Evolutionary conservation across 345 rosid species (phyloP), one percentile per base, ranked within the genome.

Genomic region (Citrus inodora): DNA sequence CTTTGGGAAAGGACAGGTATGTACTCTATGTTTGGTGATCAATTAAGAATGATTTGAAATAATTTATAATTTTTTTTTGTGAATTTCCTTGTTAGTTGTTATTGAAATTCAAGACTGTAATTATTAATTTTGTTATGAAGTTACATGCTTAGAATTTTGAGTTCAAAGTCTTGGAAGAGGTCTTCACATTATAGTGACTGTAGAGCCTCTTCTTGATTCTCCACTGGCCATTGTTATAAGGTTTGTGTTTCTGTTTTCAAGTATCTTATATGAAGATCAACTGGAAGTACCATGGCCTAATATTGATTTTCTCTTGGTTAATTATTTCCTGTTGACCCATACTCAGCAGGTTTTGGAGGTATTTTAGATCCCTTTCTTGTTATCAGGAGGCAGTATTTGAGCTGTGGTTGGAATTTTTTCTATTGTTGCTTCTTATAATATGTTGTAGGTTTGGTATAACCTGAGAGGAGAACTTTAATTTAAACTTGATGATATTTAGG

Each of bases 1-100:
- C 77, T 96, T 91, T 27, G 99, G 97, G 71, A 92, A 88, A 88
- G 99, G 98, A 84, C 89, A 94, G 99, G 99, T 94, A 86, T 67
- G 8, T 21, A 13, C 51, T 11, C 51, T 11, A 35, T 48, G 55
- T 84, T 80, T 71, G 75, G 55, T 58, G 62, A 27, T 46, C 42
- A 6, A 10, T 32, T 30, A 67, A 30, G 37, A 38, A 65, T 61
- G 60, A 60, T 46, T 33, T 5, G 21, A 21, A 55, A 55, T 55
- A 10, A 55, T 9, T 53, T 22, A 21, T 4, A 13, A 58, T 1
- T 14, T n/a, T 30, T 30, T 30, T 53, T 11, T 7, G 28, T 7
- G 28, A 75, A 27, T 46, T 63, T 75, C 11, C 28, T 64, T 63
- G 21, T 75, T 48, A 75, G 13, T 32, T 13, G 58, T 48, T 60